Base-by-base conservation (phyloP, 768 basidiomycete species). In the Goffeauzyma gilvescens region DNA sequence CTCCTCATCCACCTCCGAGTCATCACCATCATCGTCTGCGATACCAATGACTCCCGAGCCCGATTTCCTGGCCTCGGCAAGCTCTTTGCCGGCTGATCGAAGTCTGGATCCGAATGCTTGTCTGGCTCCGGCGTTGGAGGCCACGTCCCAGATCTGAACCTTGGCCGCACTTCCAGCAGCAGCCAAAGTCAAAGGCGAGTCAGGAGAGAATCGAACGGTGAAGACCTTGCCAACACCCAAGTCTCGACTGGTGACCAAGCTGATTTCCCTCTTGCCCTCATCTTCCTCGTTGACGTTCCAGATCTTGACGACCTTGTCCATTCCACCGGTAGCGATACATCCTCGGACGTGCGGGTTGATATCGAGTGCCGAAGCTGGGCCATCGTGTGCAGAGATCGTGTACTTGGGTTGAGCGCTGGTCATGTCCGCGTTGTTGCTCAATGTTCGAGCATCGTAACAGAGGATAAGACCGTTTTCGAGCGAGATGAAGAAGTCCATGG, bases 161-260 rank as follows among this genome's bases (percentile, higher is more conserved):
- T 80, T 86, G 1, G 84, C 90, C 56, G 85, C 81, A 2, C 85
- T 89, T 10, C 93, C 93, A 23, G 81, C 90, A 3, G 86, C 87
- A 2, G 89, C 90, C 35, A 98, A 64, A 6, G 83, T 93, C 38
- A 95, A 74, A 1, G 87, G 81, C 20, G 62, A 52, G 59, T 96
- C 90, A 0, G 93, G 90, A 5, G 87, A 95, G 69, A 80, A 96
- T 0, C 73, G 70, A 0, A 79, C 71, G 5, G 87, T 81, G 66
- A 98, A 98, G 6, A 96, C 84, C 69, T 90, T 90, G 65, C 93
- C 93, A 36, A 96, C 75, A 26, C 86, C 87, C 17, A 98, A 71
- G 64, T 98, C 87, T 44, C 87, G 66, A 8, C 81, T 81, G 3
- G 77, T 78, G 14, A 86, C 84, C 50, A 90, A 69, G 59, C 77